A percentile compares a stretch with the other conserved stretches of the same genome.
Conservation (phyloP, 306 rosid species). For the Glycyrrhiza uralensis region DNA sequence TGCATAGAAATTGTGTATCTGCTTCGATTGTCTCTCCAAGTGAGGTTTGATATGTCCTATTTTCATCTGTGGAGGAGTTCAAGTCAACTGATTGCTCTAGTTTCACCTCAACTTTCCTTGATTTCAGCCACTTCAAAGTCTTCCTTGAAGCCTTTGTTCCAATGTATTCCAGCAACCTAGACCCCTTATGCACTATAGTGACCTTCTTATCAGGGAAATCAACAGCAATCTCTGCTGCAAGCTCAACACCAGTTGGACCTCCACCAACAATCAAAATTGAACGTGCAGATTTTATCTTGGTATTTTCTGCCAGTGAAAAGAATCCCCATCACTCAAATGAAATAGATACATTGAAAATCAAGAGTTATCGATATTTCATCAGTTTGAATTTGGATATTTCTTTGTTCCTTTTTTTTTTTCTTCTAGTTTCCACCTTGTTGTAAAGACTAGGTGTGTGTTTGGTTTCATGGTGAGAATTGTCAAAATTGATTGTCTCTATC, state of each 20-base stretch:
- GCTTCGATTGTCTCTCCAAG: slow-evolving; percentile 57
- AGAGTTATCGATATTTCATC: not conserved
- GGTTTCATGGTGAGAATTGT: too few relatives aligned
- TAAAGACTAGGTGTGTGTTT: not conserved
- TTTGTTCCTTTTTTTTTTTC: not conserved
- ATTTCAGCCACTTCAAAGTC: slow-evolving; percentile 55
- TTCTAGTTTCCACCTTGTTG: not conserved
- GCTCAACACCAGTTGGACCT: slow-evolving; percentile 94
- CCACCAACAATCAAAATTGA: slow-evolving; percentile 83
- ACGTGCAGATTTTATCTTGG: slow-evolving; percentile 58
- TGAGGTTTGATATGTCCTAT: slow-evolving; percentile 50
- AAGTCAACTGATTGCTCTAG: slow-evolving; percentile 55
- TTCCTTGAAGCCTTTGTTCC: slow-evolving; percentile 69
- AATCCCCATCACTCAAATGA: not conserved
- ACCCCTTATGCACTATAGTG: slow-evolving; percentile 70
- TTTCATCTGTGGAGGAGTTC: slow-evolving; percentile 28
- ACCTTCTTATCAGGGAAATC: slow-evolving; percentile 71
- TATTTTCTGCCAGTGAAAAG: slow-evolving; percentile 42
- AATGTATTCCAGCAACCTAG: slow-evolving; percentile 72
- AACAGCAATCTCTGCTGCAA: slow-evolving; percentile 74
- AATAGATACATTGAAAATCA: not conserved
- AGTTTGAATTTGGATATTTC: not conserved
- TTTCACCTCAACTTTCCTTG: slow-evolving; percentile 67
- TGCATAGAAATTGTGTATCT: slow-evolving; percentile 67
- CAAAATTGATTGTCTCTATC: too few relatives aligned